Evolutionary conservation across 176 grass and related monocot species (phyloP).

Genomic region (Microstegium vimineum): DNA sequence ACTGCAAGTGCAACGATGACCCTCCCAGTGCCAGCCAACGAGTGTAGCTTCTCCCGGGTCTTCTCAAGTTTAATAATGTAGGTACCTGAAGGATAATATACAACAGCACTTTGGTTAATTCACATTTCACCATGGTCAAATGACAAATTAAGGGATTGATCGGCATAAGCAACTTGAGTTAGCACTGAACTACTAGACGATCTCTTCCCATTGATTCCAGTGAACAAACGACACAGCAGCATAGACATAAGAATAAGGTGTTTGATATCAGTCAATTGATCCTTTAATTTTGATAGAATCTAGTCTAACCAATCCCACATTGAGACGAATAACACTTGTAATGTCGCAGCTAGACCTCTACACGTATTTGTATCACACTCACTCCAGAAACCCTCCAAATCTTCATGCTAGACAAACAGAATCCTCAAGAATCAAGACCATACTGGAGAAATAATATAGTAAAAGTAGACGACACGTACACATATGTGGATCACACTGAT

Average conservation of each 20-base stretch:
- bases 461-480: background rate
- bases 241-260: background rate
- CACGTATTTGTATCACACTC: background rate
- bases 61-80: slow-evolving; percentile 85
- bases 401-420: background rate
- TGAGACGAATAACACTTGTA: background rate
- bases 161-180: background rate
- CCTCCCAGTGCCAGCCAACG: slow-evolving; percentile 67
- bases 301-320: background rate
- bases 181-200: background rate
- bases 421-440: background rate
- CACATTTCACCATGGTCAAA: background rate
- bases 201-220: background rate
- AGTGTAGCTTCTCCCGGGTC: slow-evolving; percentile 88
- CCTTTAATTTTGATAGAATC: background rate
- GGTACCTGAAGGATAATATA: slow-evolving; percentile 41
- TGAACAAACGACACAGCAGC: background rate
- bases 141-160: background rate
- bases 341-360: background rate
- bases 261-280: background rate
- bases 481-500: background rate
- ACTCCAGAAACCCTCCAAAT: background rate
- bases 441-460: background rate
- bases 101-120: background rate
- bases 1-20: slow-evolving; percentile 82